Conservation (phyloP, 2,329 filamentous ascomycete species). For the Penicillium crustosum region DNA sequence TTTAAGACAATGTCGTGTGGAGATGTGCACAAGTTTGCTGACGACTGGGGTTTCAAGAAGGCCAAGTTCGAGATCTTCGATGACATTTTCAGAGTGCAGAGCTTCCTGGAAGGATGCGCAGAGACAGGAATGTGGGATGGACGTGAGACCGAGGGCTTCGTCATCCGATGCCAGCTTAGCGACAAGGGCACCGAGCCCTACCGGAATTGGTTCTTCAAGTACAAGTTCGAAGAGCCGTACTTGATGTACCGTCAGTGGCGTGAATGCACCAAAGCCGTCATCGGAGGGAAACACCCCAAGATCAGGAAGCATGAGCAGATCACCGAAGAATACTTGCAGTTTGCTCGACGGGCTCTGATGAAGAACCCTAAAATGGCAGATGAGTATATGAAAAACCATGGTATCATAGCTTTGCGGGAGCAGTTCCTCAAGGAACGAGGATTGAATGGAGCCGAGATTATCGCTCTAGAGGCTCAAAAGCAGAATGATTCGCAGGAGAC, state of each 20-base stretch:
- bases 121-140: conserved; percentile 88
- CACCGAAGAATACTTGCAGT: conserved; percentile 86
- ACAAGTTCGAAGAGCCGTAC: conserved; percentile 99
- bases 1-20: conserved; percentile 83
- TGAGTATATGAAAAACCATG: conserved; percentile 82
- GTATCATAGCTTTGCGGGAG: conserved; percentile 86
- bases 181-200: conserved; percentile 55
- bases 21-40: conserved; percentile 85
- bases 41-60: conserved; percentile 91
- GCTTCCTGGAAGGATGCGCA: conserved; percentile 78
- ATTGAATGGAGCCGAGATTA: conserved; percentile 84
- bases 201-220: conserved; percentile 99
- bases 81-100: conserved; percentile 69
- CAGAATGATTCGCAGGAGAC: conserved; percentile 55
- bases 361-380: conserved; percentile 66
- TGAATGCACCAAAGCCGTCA: conserved; percentile 90
- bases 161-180: conserved; percentile 79
- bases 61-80: conserved; percentile 77
- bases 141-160: conserved; percentile 93
- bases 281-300: conserved; percentile 69
- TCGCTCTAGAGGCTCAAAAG: conserved; percentile 60
- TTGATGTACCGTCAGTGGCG: conserved; percentile 99
- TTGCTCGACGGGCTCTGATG: conserved; percentile 71
- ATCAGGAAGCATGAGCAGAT: conserved; percentile 86
- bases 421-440: conserved; percentile 83